phyloP scores from a whole-genome alignment of 2,329 filamentous ascomycete species.

The Sporothrix brunneoviolacea region DNA sequence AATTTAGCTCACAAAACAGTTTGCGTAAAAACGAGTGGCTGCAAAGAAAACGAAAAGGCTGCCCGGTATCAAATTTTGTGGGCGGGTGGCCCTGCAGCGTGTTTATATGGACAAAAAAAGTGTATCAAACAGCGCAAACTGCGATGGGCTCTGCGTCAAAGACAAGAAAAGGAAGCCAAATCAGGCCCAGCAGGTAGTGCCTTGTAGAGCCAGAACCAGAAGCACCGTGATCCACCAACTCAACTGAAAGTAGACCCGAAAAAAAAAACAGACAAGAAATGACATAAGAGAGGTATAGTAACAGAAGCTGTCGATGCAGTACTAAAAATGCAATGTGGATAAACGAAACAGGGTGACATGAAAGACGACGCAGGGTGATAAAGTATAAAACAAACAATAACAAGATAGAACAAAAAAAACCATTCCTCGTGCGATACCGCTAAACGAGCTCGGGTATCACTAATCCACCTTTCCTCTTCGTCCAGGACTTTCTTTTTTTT shows the following conservation, averaged over 20 bases:
- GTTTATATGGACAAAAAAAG: not conserved
- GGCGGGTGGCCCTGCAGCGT: not conserved
- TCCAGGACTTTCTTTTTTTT: not conserved
- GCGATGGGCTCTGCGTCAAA: not conserved
- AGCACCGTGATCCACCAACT: not conserved
- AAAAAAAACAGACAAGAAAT: not conserved
- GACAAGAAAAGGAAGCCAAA: not conserved
- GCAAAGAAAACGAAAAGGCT: not conserved
- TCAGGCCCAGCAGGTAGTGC: not conserved
- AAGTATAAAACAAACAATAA: constrained; percentile 7
- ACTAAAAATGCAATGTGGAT: not conserved
- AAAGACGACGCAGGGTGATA: constrained; percentile 2
- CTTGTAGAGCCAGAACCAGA: too few species aligned
- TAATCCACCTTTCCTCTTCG: constrained; percentile 14
- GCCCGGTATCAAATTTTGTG: constrained; percentile 12
- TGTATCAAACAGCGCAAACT: not conserved
- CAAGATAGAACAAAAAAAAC: constrained; percentile 11
- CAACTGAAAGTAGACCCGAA: not conserved
- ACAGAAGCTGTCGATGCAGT: not conserved
- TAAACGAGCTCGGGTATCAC: constrained; percentile 20
- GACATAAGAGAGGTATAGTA: constrained; percentile 11
- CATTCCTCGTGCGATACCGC: constrained; percentile 16
- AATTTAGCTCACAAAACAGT: too few species aligned
- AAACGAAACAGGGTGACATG: not conserved
- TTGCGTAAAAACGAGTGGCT: too few species aligned